Percentiles rank a stretch among this genome's conserved stretches.
phyloP scores from a whole-genome alignment of 768 basidiomycete species.

The Phaeolepiota aurea region DNA sequence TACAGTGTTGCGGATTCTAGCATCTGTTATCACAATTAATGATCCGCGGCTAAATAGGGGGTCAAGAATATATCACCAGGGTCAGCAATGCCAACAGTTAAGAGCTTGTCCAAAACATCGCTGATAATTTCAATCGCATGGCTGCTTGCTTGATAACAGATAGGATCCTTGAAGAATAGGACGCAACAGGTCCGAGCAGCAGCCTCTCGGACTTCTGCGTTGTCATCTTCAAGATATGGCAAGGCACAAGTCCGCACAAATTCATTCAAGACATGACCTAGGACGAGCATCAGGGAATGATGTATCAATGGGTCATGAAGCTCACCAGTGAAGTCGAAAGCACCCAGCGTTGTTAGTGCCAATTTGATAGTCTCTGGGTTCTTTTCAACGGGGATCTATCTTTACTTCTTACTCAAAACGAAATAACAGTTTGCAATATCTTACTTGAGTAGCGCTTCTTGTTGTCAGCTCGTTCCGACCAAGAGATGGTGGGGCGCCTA shows the following conservation, averaged over 20 bases:
- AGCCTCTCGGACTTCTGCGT: conserved; percentile 76
- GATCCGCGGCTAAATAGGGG: conserved; percentile 2
- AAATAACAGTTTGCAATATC: no score
- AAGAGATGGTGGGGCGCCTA: conserved; percentile 72
- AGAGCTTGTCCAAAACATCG: conserved; percentile 93
- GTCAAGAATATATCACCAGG: conserved; percentile 52
- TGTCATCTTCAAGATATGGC: conserved; percentile 91
- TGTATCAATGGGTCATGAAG: background rate
- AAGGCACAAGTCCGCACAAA: conserved; percentile 89
- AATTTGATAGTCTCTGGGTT: conserved; percentile 66
- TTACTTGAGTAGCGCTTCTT: conserved; percentile 38
- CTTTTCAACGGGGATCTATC: conserved; percentile 44
- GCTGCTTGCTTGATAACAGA: conserved; percentile 91
- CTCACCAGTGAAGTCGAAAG: conserved; percentile 90
- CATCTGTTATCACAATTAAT: conserved; percentile 34
- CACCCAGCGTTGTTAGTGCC: conserved; percentile 79
- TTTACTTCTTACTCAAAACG: no score
- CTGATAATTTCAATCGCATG: conserved; percentile 96
- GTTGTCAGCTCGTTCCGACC: conserved; percentile 42
- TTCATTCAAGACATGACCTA: conserved; percentile 91
- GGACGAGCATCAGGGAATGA: conserved; percentile 2
- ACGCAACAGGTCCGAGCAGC: conserved; percentile 90
- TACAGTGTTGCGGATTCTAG: conserved; percentile 79
- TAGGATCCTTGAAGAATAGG: conserved; percentile 90
- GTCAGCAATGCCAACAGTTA: conserved; percentile 94